Evolutionary conservation across 345 rosid genomes (phyloP).

Genomic region (Sonneratia caseolaris): DNA sequence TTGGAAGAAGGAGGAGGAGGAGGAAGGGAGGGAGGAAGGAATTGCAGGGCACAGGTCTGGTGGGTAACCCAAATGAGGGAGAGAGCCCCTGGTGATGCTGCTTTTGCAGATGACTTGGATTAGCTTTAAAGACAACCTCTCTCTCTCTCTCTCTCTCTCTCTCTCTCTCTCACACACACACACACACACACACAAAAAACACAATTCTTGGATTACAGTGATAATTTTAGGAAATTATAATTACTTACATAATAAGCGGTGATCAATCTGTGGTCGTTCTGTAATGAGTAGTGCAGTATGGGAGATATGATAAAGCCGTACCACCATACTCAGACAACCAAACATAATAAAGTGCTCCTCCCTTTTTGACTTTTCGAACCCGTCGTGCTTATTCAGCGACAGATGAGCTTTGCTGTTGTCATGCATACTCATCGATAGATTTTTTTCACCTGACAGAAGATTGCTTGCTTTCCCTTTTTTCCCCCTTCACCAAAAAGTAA

Average conservation of each 20-base stretch:
- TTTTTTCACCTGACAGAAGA: neutral
- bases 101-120: slow-evolving; percentile 38
- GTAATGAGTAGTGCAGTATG: neutral
- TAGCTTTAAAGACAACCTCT: slow-evolving; percentile 32
- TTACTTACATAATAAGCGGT: too few relatives aligned
- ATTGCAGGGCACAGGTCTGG: too few relatives aligned
- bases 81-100: slow-evolving; percentile 2
- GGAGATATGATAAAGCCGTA: neutral
- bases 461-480: too few relatives aligned
- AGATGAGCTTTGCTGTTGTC: neutral
- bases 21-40: slow-evolving; percentile 32
- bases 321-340: neutral
- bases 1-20: slow-evolving; percentile 30
- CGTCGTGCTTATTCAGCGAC: neutral
- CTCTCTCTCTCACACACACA: slow-evolving; percentile 16
- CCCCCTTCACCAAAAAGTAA: too few relatives aligned
- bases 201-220: too few relatives aligned
- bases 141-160: slow-evolving; percentile 13
- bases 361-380: neutral
- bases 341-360: neutral
- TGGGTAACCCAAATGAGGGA: neutral
- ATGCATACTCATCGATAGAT: neutral
- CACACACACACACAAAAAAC: too few relatives aligned
- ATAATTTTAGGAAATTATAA: too few relatives aligned
- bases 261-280: neutral